Evolutionary conservation across 208 protist species (phyloP).

Genomic region (Lotmaria passim): DNA sequence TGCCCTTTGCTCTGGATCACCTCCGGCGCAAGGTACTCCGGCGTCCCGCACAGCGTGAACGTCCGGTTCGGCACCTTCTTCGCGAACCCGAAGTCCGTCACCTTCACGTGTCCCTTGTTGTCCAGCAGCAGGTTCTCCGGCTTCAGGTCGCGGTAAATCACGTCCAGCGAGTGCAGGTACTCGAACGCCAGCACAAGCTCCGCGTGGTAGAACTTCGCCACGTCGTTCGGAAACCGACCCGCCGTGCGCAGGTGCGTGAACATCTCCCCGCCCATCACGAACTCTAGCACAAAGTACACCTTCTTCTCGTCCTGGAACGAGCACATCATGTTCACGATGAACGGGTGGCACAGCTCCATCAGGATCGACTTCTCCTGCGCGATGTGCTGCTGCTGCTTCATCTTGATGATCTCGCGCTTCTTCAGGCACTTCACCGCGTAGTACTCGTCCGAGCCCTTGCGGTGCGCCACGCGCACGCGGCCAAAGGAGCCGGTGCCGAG

Average conservation of each 20-base stretch:
- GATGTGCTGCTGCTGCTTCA: constrained; percentile 90
- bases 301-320: constrained; percentile 94
- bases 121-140: constrained; percentile 98
- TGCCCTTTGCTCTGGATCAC: constrained; percentile 93
- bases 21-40: constrained; percentile 93
- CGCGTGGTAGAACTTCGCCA: constrained; percentile 93
- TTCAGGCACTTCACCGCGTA: constrained; percentile 93
- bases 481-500: constrained; percentile 94
- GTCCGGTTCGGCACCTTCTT: constrained; percentile 83
- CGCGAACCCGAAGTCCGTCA: constrained; percentile 90
- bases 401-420: constrained; percentile 90
- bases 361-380: constrained; percentile 92
- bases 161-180: constrained; percentile 90
- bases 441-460: constrained; percentile 81
- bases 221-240: constrained; percentile 84
- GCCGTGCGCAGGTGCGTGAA: constrained; percentile 88
- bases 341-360: constrained; percentile 90
- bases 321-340: constrained; percentile 94
- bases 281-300: constrained; percentile 95
- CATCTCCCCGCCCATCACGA: constrained; percentile 92
- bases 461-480: constrained; percentile 87
- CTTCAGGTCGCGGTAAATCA: constrained; percentile 98
- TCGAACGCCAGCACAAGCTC: constrained; percentile 92
- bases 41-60: constrained; percentile 91
- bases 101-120: constrained; percentile 82